These are phyloP conservation scores for Cadophora sp. DNA, from an alignment of 2,329 filamentous ascomycete genomes.

Conservation along the genomic window DNA sequence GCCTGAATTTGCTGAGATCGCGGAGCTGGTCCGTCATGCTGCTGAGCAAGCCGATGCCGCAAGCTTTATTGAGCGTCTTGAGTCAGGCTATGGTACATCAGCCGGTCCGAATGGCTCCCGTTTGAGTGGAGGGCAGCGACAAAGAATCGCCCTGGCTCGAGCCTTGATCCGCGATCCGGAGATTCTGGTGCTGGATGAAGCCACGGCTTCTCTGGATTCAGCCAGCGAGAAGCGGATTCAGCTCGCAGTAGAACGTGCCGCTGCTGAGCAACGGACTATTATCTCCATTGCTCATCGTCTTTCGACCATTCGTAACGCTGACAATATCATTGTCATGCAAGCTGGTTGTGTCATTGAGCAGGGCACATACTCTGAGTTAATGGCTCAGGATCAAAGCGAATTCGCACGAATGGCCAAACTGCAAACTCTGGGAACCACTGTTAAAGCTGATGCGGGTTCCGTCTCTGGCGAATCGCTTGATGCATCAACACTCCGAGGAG, in stretches of 20 bases:
- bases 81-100: conserved; percentile 33
- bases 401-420: conserved; percentile 48
- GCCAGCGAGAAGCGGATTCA: conserved; percentile 92
- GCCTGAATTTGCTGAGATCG: conserved; percentile 44
- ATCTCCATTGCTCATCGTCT: conserved; percentile 92
- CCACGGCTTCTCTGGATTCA: conserved; percentile 73
- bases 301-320: conserved; percentile 88
- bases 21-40: conserved; percentile 48
- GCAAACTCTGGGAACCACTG: conserved; percentile 41
- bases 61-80: conserved; percentile 12
- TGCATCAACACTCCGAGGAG: conserved; percentile 18
- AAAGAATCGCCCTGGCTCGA: conserved; percentile 78
- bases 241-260: conserved; percentile 73
- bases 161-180: conserved; percentile 57
- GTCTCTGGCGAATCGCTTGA: conserved; percentile 18
- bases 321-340: conserved; percentile 82
- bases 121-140: conserved; percentile 80
- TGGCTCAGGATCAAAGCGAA: conserved; percentile 63
- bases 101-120: conserved; percentile 42
- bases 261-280: conserved; percentile 84
- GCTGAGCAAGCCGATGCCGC: conserved; percentile 56
- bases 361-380: conserved; percentile 75
- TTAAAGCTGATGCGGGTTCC: conserved; percentile 25
- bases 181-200: conserved; percentile 66
- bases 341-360: conserved; percentile 77